Evolutionary conservation across 1,284 basidiomycete genomes (phyloP).

Genomic region (Cutaneotrichosporon dermatis): DNA sequence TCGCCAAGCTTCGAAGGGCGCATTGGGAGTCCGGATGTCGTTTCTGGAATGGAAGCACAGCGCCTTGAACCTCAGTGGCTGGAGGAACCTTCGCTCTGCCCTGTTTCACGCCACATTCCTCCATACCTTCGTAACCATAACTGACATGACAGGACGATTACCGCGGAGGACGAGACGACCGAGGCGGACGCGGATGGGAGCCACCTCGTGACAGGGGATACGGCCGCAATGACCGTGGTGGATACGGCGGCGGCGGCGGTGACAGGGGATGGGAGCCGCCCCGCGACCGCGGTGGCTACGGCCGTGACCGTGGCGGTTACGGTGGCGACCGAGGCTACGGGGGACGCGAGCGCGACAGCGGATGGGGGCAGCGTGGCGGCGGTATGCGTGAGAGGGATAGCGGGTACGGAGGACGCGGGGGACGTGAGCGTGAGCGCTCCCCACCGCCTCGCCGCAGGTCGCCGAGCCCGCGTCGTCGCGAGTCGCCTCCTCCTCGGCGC

Average conservation of each 20-base stretch:
- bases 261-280: constrained; percentile 8
- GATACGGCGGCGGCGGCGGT: background rate
- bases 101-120: no score
- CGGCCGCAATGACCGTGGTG: constrained; percentile 1
- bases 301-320: constrained; percentile 1
- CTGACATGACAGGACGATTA: background rate
- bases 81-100: no score
- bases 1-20: background rate
- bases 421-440: constrained; percentile 6
- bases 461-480: background rate
- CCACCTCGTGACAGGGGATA: background rate
- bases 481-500: constrained; percentile 1
- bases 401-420: constrained; percentile 9
- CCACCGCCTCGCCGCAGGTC: background rate
- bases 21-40: background rate
- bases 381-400: constrained; percentile 9
- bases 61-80: no score
- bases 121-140: background rate
- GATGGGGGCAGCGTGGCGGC: constrained; percentile 1
- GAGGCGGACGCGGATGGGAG: constrained; percentile 11
- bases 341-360: constrained; percentile 6
- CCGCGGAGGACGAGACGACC: background rate
- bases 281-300: constrained; percentile 5
- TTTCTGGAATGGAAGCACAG: no score
- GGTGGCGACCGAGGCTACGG: background rate